These are phyloP conservation scores for Beverwykella pulmonaria DNA, from an alignment of 495 filamentous ascomycete species.

Conservation along the genomic window DNA sequence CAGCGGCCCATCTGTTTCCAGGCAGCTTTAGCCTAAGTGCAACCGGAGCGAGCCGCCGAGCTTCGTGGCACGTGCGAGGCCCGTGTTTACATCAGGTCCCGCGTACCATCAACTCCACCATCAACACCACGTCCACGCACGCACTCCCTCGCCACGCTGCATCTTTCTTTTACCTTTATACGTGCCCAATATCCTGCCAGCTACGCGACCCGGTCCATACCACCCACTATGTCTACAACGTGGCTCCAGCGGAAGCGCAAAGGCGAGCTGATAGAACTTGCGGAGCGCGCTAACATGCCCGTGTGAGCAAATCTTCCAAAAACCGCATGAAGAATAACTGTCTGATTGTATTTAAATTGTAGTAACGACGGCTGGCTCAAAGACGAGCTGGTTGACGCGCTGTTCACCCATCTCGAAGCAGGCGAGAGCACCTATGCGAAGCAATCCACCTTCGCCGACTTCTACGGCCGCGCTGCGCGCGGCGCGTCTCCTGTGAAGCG, in stretches of 20 bases:
- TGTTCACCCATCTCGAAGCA: slow-evolving; percentile 73
- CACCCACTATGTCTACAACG: slow-evolving; percentile 58
- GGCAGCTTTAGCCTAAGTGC: slow-evolving; percentile 24
- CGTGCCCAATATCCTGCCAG: slow-evolving; percentile 50
- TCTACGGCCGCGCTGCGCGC: slow-evolving; percentile 67
- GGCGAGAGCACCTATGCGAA: slow-evolving; percentile 62
- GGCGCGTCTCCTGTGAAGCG: slow-evolving; percentile 75
- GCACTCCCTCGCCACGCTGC: slow-evolving; percentile 2
- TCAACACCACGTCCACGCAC: slow-evolving; percentile 8
- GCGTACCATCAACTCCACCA: background rate
- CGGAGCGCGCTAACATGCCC: slow-evolving; percentile 69
- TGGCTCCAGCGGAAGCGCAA: slow-evolving; percentile 88
- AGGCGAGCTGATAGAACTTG: slow-evolving; percentile 73
- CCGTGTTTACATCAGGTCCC: slow-evolving; percentile 27
- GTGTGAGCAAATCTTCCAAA: slow-evolving; percentile 56
- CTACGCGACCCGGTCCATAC: slow-evolving; percentile 46
- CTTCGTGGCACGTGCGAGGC: slow-evolving; percentile 17
- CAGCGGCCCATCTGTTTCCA: background rate
- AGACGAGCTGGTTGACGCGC: slow-evolving; percentile 72
- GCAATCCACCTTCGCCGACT: slow-evolving; percentile 69
- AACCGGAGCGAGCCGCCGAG: slow-evolving; percentile 5
- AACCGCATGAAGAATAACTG: slow-evolving; percentile 11
- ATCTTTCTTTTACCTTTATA: slow-evolving; percentile 11
- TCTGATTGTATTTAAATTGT: slow-evolving; percentile 15
- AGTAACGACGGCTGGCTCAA: slow-evolving; percentile 78